phyloP scores from a whole-genome alignment of 2,329 filamentous ascomycete genomes.

The Fusarium aywerte region DNA sequence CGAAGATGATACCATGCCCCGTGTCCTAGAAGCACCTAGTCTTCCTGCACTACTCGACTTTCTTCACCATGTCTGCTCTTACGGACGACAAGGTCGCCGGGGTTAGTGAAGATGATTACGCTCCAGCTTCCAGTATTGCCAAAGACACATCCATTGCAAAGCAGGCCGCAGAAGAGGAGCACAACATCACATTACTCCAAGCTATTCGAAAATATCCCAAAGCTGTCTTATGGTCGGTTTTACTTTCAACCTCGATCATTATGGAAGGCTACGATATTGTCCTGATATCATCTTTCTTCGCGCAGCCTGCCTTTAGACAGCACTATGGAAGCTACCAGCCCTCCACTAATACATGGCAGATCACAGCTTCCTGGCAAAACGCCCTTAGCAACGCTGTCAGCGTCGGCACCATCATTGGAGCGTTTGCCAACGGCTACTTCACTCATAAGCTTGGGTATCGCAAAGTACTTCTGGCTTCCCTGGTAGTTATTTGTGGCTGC shows the following conservation, averaged over 20 bases:
- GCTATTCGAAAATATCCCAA: slow-evolving; percentile 30
- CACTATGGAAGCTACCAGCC: slow-evolving; percentile 40
- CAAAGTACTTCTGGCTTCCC: slow-evolving; percentile 61
- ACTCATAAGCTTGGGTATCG: slow-evolving; percentile 45
- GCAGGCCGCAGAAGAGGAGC: slow-evolving; percentile 30
- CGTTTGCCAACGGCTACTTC: slow-evolving; percentile 41
- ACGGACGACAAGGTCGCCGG: slow-evolving; percentile 31
- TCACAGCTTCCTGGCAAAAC: slow-evolving; percentile 28
- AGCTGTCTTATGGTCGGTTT: slow-evolving; percentile 29
- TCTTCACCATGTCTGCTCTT: slow-evolving; percentile 3
- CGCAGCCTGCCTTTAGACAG: slow-evolving; percentile 46
- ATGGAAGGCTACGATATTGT: slow-evolving; percentile 52
- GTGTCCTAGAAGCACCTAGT: too few relatives aligned
- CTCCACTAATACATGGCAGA: slow-evolving; percentile 13
- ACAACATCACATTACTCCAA: slow-evolving; percentile 26
- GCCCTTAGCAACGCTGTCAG: slow-evolving; percentile 25
- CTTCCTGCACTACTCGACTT: background rate
- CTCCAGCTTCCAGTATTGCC: background rate
- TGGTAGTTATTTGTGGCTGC: slow-evolving; percentile 30
- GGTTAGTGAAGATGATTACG: slow-evolving; percentile 32
- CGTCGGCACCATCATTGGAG: slow-evolving; percentile 34
- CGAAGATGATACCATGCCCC: background rate
- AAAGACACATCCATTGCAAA: slow-evolving; percentile 32
- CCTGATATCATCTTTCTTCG: slow-evolving; percentile 48
- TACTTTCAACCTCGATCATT: slow-evolving; percentile 49